Evolutionary conservation across 371 early-diverging fungal genomes (phyloP).

Genomic region (Actinomortierella ambigua): DNA sequence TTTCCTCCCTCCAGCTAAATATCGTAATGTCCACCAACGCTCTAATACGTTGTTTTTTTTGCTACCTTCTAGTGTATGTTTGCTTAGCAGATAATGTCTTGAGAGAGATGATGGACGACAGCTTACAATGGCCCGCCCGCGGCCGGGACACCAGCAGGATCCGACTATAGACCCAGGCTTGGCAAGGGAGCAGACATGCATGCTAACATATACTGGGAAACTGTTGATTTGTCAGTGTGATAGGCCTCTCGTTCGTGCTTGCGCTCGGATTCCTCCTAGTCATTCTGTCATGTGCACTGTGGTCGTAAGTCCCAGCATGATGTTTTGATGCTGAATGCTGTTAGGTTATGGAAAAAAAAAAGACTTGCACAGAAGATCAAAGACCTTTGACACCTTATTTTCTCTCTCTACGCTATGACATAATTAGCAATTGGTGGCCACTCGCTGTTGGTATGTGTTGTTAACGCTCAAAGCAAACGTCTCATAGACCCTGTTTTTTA

Average conservation of each 20-base stretch:
- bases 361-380: background rate
- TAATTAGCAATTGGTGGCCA: constrained; percentile 89
- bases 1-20: no score
- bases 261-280: constrained; percentile 90
- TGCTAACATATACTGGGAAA: no score
- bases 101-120: no score
- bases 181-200: no score
- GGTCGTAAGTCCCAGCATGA: constrained; percentile 57
- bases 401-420: constrained; percentile 2
- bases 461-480: background rate
- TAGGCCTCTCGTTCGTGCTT: constrained; percentile 83
- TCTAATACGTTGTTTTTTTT: no score
- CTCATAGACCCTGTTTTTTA: background rate
- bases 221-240: constrained; percentile 55
- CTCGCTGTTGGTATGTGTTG: constrained; percentile 71
- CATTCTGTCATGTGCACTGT: constrained; percentile 92
- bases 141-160: no score
- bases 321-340: background rate
- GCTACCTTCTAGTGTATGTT: no score
- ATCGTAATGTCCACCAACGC: no score
- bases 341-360: background rate
- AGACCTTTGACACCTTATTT: background rate
- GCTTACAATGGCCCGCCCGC: no score
- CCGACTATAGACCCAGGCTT: no score
- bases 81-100: no score